Evolutionary conservation across 2,329 filamentous ascomycete genomes (phyloP).

Genomic region (Aspergillus amoenus): DNA sequence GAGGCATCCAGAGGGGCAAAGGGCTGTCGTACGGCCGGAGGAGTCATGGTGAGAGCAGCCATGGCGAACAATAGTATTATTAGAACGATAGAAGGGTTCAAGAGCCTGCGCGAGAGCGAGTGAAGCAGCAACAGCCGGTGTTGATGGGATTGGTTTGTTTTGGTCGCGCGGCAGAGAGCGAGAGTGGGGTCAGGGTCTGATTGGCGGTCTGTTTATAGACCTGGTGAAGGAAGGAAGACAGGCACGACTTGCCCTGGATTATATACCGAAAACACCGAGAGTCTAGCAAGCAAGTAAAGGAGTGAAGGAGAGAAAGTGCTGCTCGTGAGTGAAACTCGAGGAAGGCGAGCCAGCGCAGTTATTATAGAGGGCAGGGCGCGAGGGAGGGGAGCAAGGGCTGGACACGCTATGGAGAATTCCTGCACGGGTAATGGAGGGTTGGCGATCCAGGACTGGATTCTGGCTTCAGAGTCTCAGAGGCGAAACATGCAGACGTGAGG

Average conservation of each 20-base stretch:
- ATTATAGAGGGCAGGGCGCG: conserved; percentile 9
- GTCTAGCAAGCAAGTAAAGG: neutral
- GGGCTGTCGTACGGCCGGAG: conserved; percentile 32
- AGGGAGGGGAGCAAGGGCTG: conserved; percentile 10
- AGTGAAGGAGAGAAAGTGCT: conserved; percentile 1
- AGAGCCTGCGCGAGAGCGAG: neutral
- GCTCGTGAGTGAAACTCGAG: conserved; percentile 2
- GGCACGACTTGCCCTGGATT: neutral
- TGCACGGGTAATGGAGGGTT: conserved; percentile 5
- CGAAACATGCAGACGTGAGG: conserved; percentile 15
- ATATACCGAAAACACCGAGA: neutral
- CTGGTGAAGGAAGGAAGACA: conserved; percentile 5
- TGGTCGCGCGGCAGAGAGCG: conserved; percentile 25
- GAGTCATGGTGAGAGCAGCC: conserved; percentile 37
- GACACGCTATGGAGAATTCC: conserved; percentile 13
- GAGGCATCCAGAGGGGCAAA: conserved; percentile 36
- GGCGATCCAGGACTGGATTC: neutral
- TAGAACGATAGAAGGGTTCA: neutral
- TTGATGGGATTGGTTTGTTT: conserved; percentile 17
- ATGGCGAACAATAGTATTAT: conserved; percentile 19
- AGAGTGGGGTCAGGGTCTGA: conserved; percentile 11
- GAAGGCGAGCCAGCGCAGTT: conserved; percentile 10
- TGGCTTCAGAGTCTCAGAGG: neutral
- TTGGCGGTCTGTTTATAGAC: conserved; percentile 21
- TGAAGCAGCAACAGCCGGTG: neutral